Percentiles rank a stretch among this genome's conserved stretches.
phyloP scores from a whole-genome alignment of 1,284 basidiomycete species.

The Ganoderma lingzhi region DNA sequence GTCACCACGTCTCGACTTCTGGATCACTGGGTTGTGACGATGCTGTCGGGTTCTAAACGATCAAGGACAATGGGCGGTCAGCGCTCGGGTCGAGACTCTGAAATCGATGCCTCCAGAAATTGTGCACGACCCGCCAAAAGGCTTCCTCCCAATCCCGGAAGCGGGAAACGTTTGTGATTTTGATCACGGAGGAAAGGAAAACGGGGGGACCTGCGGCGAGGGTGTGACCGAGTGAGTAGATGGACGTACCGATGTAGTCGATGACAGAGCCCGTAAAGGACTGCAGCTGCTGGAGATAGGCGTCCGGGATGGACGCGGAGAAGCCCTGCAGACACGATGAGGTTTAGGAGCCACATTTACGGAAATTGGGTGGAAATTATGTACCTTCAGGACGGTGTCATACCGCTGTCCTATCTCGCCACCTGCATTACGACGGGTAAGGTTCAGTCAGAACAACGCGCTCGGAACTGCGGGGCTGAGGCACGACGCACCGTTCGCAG shows the following conservation, averaged over 20 bases:
- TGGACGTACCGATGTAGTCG: constrained; percentile 61
- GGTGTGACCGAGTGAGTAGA: not conserved
- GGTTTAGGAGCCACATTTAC: not conserved
- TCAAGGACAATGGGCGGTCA: constrained; percentile 21
- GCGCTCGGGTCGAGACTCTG: constrained; percentile 7
- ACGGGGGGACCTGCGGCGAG: not conserved
- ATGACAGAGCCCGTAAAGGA: constrained; percentile 50
- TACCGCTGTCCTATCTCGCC: constrained; percentile 53
- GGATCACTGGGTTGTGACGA: constrained; percentile 53
- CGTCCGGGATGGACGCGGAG: constrained; percentile 55
- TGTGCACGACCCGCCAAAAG: not conserved
- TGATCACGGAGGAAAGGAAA: not conserved
- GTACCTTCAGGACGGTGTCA: constrained; percentile 46
- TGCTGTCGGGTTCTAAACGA: constrained; percentile 53
- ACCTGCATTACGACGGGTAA: constrained; percentile 41
- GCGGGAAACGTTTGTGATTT: constrained; percentile 2
- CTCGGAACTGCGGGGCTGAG: not conserved
- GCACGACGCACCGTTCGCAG: constrained; percentile 45
- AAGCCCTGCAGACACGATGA: constrained; percentile 53
- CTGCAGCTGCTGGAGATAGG: constrained; percentile 47
- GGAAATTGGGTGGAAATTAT: not conserved
- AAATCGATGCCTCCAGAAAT: not conserved
- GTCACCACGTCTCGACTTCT: not conserved
- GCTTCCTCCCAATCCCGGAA: not conserved
- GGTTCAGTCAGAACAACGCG: not conserved